phyloP scores from a whole-genome alignment of 768 basidiomycete species.

The Naganishia vishniacii region DNA sequence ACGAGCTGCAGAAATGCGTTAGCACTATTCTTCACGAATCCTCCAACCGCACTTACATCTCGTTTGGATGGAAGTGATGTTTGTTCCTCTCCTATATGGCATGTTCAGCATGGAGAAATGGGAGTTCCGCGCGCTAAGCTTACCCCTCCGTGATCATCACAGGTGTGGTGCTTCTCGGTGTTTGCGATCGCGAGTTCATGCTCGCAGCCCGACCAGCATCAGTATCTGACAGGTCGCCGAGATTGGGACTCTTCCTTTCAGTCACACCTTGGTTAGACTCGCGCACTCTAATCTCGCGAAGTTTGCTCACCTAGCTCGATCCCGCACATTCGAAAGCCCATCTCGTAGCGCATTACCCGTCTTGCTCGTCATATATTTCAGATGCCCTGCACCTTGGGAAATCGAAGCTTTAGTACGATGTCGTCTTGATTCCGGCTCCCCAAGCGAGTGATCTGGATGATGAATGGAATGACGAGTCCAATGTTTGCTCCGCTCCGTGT shows the following conservation, averaged over 20 bases:
- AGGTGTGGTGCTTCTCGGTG: not conserved
- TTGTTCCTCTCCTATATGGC: no score
- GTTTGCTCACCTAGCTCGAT: conserved; percentile 26
- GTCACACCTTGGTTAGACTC: no score
- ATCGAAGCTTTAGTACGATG: conserved; percentile 8
- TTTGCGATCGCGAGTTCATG: not conserved
- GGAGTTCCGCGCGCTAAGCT: no score
- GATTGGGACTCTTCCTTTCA: not conserved
- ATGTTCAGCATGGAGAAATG: no score
- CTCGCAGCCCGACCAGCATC: not conserved
- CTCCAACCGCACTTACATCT: no score
- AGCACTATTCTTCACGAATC: not conserved
- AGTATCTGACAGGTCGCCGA: conserved; percentile 17
- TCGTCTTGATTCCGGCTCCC: conserved; percentile 7
- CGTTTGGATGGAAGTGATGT: no score
- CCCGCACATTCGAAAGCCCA: conserved; percentile 13
- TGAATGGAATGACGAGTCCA: conserved; percentile 3
- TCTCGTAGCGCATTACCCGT: conserved; percentile 25
- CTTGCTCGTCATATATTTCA: conserved; percentile 23
- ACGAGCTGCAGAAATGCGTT: not conserved
- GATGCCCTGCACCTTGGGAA: not conserved
- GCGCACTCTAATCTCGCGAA: no score
- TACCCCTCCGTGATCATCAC: not conserved
- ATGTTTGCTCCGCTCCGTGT: not conserved
- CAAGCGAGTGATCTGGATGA: not conserved